Base-by-base conservation (phyloP, 2,329 filamentous ascomycete genomes). In the Penicillium sp. region DNA sequence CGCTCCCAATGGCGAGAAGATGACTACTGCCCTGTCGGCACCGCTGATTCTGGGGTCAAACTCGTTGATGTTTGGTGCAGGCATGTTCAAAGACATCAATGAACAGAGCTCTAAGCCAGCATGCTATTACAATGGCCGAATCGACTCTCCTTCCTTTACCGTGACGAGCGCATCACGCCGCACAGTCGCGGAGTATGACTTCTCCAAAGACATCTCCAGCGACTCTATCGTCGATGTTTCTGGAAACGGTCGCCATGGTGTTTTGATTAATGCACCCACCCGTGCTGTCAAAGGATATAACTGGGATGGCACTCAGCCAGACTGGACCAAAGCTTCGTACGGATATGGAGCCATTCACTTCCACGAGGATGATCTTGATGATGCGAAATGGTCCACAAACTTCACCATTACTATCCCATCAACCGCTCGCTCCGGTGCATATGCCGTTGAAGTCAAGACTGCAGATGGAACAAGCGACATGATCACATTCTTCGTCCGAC, bases 331-430 rank as follows among this genome's bases (percentile, higher is more conserved):
- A 22, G 70, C 72, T 1, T 61, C 58, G 28, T 70, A 65, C 33
- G 72, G 71, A 1, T 74, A 72, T 50, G 71, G 72, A 8, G 72
- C 72, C 1, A 75, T 75, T 40, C 72, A 75, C 51, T 75, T 75
- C 57, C 72, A 75, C 53, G 72, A 75, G 19, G 72, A 75, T 47
- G 72, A 75, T 51, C 51, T 74, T 8, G 72, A 75, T 55, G 73
- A 75, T 58, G 72, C 73, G 3, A 58, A 50, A 7, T 74, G 70
- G 71, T 62, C 59, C 6, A 73, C 69, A 1, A 66, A 73, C 53
- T 72, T 74, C 47, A 72, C 33, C 63, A 62, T 44, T 3, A 42
- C 6, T 2, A n/a, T 46, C 8, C 44, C 44, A 35, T 46, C 44
- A 5, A 47, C 54, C 25, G 51, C 63, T 22, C 56, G 53, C 1